A percentile compares a stretch with the other conserved stretches of the same genome.
Conservation (phyloP, 2,329 filamentous ascomycete species). For the Hawksworthiomyces lignivorus region DNA sequence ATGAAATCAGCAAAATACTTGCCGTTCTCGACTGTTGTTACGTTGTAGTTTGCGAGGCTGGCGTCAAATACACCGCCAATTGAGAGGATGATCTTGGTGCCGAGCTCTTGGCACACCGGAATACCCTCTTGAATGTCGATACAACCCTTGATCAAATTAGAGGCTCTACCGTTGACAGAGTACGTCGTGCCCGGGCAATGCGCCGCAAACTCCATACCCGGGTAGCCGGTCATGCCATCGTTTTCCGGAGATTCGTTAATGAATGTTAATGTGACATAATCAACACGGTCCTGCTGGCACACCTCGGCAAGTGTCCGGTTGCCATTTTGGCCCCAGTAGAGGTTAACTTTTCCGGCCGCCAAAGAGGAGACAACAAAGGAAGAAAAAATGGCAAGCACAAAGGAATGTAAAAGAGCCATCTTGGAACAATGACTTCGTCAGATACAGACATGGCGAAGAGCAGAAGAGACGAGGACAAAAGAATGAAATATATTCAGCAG, state of each 20-base stretch:
- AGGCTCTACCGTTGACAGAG: slow-evolving; percentile 17
- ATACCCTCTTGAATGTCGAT: slow-evolving; percentile 26
- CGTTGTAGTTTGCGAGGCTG: slow-evolving; percentile 22
- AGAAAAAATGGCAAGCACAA: too few species aligned
- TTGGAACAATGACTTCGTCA: too few species aligned
- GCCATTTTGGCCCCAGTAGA: slow-evolving; percentile 8
- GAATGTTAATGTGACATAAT: slow-evolving; percentile 30
- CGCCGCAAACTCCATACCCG: slow-evolving; percentile 28
- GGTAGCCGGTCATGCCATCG: slow-evolving; percentile 22
- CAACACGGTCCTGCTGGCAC: slow-evolving; percentile 15
- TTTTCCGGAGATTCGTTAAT: slow-evolving; percentile 30
- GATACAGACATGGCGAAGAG: too few species aligned
- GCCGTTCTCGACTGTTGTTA: slow-evolving; percentile 21
- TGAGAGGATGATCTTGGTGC: slow-evolving; percentile 53
- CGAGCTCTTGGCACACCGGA: slow-evolving; percentile 46
- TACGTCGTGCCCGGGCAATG: slow-evolving; percentile 26
- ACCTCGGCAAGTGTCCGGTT: background rate
- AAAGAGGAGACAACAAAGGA: slow-evolving; percentile 1
- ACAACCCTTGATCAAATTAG: slow-evolving; percentile 25
- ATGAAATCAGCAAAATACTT: slow-evolving; percentile 28
- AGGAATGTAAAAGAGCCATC: too few species aligned
- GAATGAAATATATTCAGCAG: too few species aligned
- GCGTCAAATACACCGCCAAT: slow-evolving; percentile 40
- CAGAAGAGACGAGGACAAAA: too few species aligned
- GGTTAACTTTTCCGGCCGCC: slow-evolving; percentile 1